Evolutionary conservation across 306 rosid genomes (phyloP).

Genomic region (Vigna unguiculata): DNA sequence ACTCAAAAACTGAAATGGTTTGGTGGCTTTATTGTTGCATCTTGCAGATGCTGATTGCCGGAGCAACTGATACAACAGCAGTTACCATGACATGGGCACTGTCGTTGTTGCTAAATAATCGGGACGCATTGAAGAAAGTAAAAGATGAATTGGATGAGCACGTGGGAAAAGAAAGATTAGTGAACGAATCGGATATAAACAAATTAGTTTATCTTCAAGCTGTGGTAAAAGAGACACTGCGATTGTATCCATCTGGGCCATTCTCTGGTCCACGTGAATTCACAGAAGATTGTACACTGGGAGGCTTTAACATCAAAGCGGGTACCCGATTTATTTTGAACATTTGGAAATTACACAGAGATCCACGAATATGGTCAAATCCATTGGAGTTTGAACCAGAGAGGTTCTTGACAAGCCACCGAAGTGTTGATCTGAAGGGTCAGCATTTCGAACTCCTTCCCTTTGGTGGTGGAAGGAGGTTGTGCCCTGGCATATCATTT

Average conservation of each 20-base stretch:
- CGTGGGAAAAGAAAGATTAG: constrained; percentile 60
- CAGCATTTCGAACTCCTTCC: constrained; percentile 59
- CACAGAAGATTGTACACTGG: constrained; percentile 37
- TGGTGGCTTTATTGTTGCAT: background rate
- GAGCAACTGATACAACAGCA: constrained; percentile 58
- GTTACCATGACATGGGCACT: constrained; percentile 51
- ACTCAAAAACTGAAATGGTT: background rate
- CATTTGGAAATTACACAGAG: constrained; percentile 34
- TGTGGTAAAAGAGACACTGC: constrained; percentile 36
- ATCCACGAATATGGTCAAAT: constrained; percentile 37
- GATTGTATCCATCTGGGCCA: constrained; percentile 64
- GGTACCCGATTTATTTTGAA: constrained; percentile 63
- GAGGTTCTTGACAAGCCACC: constrained; percentile 57
- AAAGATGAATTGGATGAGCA: constrained; percentile 2
- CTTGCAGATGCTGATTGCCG: constrained; percentile 49
- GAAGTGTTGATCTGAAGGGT: constrained; percentile 54
- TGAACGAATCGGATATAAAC: constrained; percentile 55
- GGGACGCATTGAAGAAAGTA: constrained; percentile 13
- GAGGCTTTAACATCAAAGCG: constrained; percentile 37
- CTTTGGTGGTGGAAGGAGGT: constrained; percentile 66
- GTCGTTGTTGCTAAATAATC: constrained; percentile 38
- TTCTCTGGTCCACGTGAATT: constrained; percentile 47
- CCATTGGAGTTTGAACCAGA: constrained; percentile 63
- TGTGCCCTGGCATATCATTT: constrained; percentile 53
- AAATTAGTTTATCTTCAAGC: constrained; percentile 59